Evolutionary conservation across 2,329 filamentous ascomycete species (phyloP).

Genomic region (Exserohilum turcica): DNA sequence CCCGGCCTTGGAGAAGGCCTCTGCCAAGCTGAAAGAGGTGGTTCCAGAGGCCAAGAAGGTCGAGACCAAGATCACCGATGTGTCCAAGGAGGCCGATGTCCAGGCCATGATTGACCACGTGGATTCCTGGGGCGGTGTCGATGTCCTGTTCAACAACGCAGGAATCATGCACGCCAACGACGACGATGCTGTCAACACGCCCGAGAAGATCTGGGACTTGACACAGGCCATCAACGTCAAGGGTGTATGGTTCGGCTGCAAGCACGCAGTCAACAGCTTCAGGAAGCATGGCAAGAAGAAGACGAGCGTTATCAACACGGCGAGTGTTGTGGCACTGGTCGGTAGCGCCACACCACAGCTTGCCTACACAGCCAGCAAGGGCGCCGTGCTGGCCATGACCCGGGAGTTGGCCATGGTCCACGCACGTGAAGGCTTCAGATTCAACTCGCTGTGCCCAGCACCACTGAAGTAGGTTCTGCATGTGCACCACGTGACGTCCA

Average conservation of each 20-base stretch:
- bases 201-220: slow-evolving; percentile 90
- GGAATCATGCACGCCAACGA: slow-evolving; percentile 89
- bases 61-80: slow-evolving; percentile 72
- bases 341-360: slow-evolving; percentile 87
- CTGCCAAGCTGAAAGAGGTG: slow-evolving; percentile 74
- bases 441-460: slow-evolving; percentile 89
- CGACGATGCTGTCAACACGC: slow-evolving; percentile 72
- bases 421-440: slow-evolving; percentile 84
- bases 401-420: slow-evolving; percentile 91
- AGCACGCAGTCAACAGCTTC: slow-evolving; percentile 84
- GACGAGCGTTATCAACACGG: slow-evolving; percentile 89
- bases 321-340: slow-evolving; percentile 84
- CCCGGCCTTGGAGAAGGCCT: slow-evolving; percentile 75
- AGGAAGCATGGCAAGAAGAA: slow-evolving; percentile 78
- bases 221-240: slow-evolving; percentile 96
- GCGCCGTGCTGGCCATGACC: slow-evolving; percentile 87
- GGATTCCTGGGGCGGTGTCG: slow-evolving; percentile 84
- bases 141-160: slow-evolving; percentile 96
- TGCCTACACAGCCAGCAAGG: slow-evolving; percentile 93
- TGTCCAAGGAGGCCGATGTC: slow-evolving; percentile 83
- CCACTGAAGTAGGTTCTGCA: slow-evolving; percentile 70
- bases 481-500: background rate
- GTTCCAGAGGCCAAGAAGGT: slow-evolving; percentile 65
- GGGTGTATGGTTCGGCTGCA: slow-evolving; percentile 95
- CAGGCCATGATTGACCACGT: slow-evolving; percentile 73